Conservation (phyloP, 495 filamentous ascomycete species). For the Hamigera avellanea region DNA sequence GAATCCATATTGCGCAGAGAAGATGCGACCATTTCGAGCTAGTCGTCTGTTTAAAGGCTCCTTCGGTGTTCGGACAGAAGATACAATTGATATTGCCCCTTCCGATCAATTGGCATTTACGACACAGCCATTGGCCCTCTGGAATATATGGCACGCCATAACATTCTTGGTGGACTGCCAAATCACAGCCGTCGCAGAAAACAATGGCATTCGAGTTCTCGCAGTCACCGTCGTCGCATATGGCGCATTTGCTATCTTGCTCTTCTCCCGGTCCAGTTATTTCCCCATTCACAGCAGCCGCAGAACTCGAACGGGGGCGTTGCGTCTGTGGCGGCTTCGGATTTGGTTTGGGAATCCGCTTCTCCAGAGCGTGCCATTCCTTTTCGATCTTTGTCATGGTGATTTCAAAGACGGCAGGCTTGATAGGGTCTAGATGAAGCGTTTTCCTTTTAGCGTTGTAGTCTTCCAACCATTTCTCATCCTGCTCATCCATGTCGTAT, state of each 20-base stretch:
- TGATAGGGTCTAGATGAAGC: slow-evolving; percentile 66
- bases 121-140: slow-evolving; percentile 95
- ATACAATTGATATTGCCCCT: slow-evolving; percentile 91
- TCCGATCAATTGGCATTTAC: slow-evolving; percentile 92
- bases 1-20: slow-evolving; percentile 96
- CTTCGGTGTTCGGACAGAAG: slow-evolving; percentile 95
- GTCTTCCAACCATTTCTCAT: slow-evolving; percentile 87
- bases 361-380: slow-evolving; percentile 94
- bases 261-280: slow-evolving; percentile 73
- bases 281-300: slow-evolving; percentile 85
- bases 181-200: slow-evolving; percentile 96
- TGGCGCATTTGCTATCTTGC: slow-evolving; percentile 93
- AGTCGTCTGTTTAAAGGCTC: slow-evolving; percentile 96
- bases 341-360: slow-evolving; percentile 89
- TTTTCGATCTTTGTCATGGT: slow-evolving; percentile 98
- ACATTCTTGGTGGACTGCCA: slow-evolving; percentile 97
- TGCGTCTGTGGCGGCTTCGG: slow-evolving; percentile 92
- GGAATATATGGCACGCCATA: slow-evolving; percentile 98
- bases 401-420: slow-evolving; percentile 88
- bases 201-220: slow-evolving; percentile 99
- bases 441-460: slow-evolving; percentile 66
- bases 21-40: slow-evolving; percentile 93
- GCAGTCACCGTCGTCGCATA: slow-evolving; percentile 96
- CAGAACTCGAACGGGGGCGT: slow-evolving; percentile 79
- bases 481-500: slow-evolving; percentile 99